phyloP scores from a whole-genome alignment of 2,329 filamentous ascomycete species.

The Microsporum audouinii region DNA sequence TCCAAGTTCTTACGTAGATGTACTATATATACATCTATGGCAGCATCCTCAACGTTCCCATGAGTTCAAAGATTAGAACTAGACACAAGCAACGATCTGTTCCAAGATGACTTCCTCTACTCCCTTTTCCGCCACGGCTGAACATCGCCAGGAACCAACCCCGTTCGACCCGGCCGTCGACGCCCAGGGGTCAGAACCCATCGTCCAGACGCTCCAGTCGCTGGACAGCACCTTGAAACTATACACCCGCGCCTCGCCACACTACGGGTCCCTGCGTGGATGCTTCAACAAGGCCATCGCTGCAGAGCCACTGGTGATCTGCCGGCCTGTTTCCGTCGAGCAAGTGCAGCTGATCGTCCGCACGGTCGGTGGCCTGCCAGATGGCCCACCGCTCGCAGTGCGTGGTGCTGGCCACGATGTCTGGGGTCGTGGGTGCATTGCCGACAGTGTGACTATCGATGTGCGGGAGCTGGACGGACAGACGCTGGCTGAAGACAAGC shows the following conservation, averaged over 20 bases:
- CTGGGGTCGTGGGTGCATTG: neutral
- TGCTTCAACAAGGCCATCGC: neutral
- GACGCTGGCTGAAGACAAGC: neutral
- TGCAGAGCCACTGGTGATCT: neutral
- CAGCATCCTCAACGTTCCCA: too few relatives aligned
- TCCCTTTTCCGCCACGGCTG: neutral
- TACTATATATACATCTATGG: too few relatives aligned
- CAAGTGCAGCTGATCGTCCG: neutral
- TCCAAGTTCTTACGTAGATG: too few relatives aligned
- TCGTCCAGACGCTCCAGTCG: neutral
- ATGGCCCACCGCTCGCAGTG: neutral
- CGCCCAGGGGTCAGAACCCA: neutral
- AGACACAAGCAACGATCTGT: neutral
- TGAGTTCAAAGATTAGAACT: too few relatives aligned
- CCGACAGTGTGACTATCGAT: neutral
- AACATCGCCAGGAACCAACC: neutral
- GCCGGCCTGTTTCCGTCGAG: neutral
- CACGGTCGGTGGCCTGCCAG: neutral
- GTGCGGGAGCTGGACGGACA: neutral
- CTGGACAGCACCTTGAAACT: neutral
- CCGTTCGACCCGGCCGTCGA: neutral
- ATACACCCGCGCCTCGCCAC: neutral
- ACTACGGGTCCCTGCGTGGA: neutral
- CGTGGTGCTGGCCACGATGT: neutral
- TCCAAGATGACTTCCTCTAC: neutral